Evolutionary conservation across 805 yeast species (phyloP).

Genomic region (Sungouiozyma intestinalis): DNA sequence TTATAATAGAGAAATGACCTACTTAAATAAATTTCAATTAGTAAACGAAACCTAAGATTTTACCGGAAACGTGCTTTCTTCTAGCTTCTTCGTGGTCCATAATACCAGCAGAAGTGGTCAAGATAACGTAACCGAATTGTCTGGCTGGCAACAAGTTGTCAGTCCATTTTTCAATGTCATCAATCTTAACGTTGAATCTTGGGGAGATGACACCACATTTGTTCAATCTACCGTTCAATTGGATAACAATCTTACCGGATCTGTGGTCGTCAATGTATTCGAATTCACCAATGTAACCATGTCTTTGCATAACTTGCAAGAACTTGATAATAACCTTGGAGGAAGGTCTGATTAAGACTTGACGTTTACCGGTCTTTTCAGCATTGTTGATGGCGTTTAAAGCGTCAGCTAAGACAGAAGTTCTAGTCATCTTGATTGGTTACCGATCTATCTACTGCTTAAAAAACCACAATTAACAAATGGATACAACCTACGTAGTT

Average conservation of each 20-base stretch:
- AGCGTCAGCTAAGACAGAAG: slow-evolving; percentile 98
- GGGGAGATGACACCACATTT: slow-evolving; percentile 98
- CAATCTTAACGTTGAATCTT: slow-evolving; percentile 92
- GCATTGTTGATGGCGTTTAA: slow-evolving; percentile 96
- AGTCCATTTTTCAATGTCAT: slow-evolving; percentile 96
- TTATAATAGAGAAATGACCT: background rate
- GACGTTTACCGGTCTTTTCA: slow-evolving; percentile 98
- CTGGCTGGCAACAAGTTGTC: slow-evolving; percentile 96
- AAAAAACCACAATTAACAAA: background rate
- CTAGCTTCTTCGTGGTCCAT: slow-evolving; percentile 99
- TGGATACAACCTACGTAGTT: background rate
- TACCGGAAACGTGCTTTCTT: slow-evolving; percentile 99
- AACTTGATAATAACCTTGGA: slow-evolving; percentile 96
- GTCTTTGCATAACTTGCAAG: slow-evolving; percentile 93
- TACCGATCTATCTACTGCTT: background rate
- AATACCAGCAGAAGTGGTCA: slow-evolving; percentile 98
- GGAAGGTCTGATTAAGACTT: slow-evolving; percentile 94
- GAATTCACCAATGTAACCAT: slow-evolving; percentile 95
- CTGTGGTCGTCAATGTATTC: slow-evolving; percentile 98
- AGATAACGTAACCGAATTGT: slow-evolving; percentile 95
- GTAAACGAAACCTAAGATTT: slow-evolving; percentile 95
- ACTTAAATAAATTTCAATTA: slow-evolving; percentile 27
- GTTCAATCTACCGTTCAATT: slow-evolving; percentile 95
- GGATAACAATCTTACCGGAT: slow-evolving; percentile 94
- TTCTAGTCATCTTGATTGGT: slow-evolving; percentile 69